These are phyloP conservation scores for Marasmius sp. DNA, from an alignment of 1,284 basidiomycete species.

Conservation along the genomic window DNA sequence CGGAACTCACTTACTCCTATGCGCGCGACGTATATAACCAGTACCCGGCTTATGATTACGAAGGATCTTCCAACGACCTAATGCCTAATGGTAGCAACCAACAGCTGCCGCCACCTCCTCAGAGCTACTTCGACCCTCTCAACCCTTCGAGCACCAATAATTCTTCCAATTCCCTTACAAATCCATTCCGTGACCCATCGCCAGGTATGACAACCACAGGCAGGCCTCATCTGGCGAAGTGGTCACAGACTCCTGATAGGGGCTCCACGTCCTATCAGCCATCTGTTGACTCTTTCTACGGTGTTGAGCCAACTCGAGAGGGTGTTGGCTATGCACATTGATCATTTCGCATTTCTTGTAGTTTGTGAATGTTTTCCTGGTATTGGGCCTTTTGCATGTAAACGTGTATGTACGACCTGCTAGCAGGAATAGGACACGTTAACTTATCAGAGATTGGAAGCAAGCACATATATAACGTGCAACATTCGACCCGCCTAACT, in stretches of 20 bases:
- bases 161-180: not conserved
- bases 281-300: constrained; percentile 34
- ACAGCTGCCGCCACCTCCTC: not conserved
- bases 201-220: not conserved
- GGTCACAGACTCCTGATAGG: constrained; percentile 15
- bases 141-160: not conserved
- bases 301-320: constrained; percentile 9
- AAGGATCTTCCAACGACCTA: not conserved
- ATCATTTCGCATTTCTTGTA: not conserved
- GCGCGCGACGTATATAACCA: constrained; percentile 15
- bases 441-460: too few species aligned
- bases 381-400: not conserved
- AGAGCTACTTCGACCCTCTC: constrained; percentile 1
- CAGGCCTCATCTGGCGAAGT: not conserved
- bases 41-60: constrained; percentile 10
- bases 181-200: constrained; percentile 4
- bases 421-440: not conserved
- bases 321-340: not conserved
- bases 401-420: not conserved
- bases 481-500: too few species aligned
- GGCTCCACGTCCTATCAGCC: constrained; percentile 23
- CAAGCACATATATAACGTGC: too few species aligned
- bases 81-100: not conserved
- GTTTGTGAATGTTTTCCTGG: not conserved
- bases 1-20: constrained; percentile 13